Evolutionary conservation across 129 eudicot genomes (phyloP), one percentile per base, ranked within the genome.

Genomic region (Helichrysum umbraculigerum): DNA sequence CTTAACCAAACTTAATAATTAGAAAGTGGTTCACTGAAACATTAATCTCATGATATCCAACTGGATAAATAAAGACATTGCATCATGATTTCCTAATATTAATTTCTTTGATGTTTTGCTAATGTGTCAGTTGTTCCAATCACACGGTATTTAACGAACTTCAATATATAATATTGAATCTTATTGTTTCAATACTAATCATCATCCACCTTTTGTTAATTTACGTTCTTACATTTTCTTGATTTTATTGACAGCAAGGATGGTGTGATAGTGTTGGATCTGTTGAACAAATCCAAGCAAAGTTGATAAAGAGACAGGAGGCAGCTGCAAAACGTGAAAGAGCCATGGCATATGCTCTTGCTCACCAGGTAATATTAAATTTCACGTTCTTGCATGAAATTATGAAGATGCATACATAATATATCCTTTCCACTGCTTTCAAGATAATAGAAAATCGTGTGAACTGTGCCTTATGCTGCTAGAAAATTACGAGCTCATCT

Each of bases 291-390:
- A 93, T 93, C 71, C 98, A 93, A 82, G 82, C 95, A 50, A 93
- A 93, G 83, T 83, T 93, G 82, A 58, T 90, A 22, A 93, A 90
- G 83, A 88, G 97, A 79, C 96, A 90, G 71, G 98, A 93, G 80
- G 98, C 98, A 7, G 98, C 98, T 71, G 97, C 97, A 20, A 93
- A 93, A 86, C 97, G 98, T 76, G 96, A 93, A 84, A 93, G 98
- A 85, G 97, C 98, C 68, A 93, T 93, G 98, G 97, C 98, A 21
- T 93, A 93, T 85, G 98, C 98, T 77, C 82, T 93, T 81, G 97
- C 98, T 78, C 93, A 93, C 79, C 98, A 93, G 97, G 97, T 93
- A 83, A 37, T 59, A 65, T 42, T 6, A 61, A 34, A 32, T 61
- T 47, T 70, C 52, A 7, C 25, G 44, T 57, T 76, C 44, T 28